A percentile compares a stretch with the other conserved stretches of the same genome.
Conservation (phyloP, 305 asterid species). For the Fraxinus sp. region DNA sequence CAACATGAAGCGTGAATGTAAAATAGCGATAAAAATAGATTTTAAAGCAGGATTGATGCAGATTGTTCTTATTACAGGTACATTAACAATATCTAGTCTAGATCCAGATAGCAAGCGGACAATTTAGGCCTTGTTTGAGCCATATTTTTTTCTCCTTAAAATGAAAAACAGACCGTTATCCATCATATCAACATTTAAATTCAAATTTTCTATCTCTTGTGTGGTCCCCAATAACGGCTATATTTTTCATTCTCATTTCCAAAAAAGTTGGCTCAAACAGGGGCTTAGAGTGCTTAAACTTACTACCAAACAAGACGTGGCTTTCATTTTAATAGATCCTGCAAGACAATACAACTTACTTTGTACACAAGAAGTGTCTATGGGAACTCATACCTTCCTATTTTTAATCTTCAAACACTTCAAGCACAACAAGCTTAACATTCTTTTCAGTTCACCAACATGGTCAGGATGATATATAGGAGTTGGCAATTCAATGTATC, state of each 20-base stretch:
- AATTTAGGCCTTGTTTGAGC: background rate
- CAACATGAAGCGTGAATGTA: background rate
- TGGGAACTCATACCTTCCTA: constrained; percentile 55
- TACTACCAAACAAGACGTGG: constrained; percentile 19
- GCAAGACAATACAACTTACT: constrained; percentile 12
- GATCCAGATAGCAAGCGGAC: background rate
- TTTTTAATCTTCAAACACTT: constrained; percentile 77
- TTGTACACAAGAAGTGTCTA: constrained; percentile 17
- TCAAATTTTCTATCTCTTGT: too few relatives aligned
- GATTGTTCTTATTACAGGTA: constrained; percentile 1
- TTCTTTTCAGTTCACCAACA: constrained; percentile 69
- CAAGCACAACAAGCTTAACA: constrained; percentile 77
- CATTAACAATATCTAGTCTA: background rate
- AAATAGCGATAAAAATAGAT: background rate
- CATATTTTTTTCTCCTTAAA: too few relatives aligned
- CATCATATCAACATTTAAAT: too few relatives aligned
- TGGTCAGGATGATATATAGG: constrained; percentile 90
- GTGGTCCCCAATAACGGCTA: too few relatives aligned
- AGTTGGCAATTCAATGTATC: constrained; percentile 88
- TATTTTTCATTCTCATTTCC: too few relatives aligned
- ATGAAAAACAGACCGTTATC: too few relatives aligned
- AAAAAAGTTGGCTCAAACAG: too few relatives aligned
- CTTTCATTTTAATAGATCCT: constrained; percentile 12
- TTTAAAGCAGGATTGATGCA: background rate
- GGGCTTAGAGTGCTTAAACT: background rate